A percentile compares a stretch with the other conserved stretches of the same genome.
Evolutionary conservation across 768 basidiomycete species (phyloP).

Genomic region (Lactarius pseudohatsudake): DNA sequence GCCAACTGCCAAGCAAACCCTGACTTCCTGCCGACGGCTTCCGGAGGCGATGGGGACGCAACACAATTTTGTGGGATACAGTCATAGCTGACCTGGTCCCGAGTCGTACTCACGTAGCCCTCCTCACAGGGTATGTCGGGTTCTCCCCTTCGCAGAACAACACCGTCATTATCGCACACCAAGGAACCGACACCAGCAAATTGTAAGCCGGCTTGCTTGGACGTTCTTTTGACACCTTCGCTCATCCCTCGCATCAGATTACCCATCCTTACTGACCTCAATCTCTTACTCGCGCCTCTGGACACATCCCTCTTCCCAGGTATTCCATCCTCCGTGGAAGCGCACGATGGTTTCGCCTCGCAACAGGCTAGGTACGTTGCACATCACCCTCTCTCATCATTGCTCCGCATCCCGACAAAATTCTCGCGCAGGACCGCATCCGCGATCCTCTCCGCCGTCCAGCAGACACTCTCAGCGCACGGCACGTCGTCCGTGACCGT

Average conservation of each 20-base stretch:
- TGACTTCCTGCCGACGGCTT: slow-evolving; percentile 46
- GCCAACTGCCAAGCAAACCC: slow-evolving; percentile 50
- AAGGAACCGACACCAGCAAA: slow-evolving; percentile 38
- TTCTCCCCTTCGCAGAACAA: slow-evolving; percentile 42
- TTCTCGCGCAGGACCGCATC: background rate
- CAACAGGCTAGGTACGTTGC: background rate
- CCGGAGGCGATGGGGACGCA: slow-evolving; percentile 46
- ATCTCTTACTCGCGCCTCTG: background rate
- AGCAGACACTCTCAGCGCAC: background rate
- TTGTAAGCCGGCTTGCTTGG: slow-evolving; percentile 30
- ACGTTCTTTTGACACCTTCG: background rate
- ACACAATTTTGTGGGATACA: slow-evolving; percentile 44
- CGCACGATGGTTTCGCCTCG: background rate
- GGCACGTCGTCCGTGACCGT: background rate
- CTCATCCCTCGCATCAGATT: background rate
- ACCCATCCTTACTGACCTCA: background rate
- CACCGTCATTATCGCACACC: slow-evolving; percentile 40
- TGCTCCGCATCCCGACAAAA: background rate
- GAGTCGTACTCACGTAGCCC: background rate
- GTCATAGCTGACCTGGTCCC: no score
- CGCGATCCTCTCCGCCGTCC: background rate
- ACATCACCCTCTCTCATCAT: background rate
- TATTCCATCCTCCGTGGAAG: background rate
- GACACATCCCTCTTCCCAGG: background rate
- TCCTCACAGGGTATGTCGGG: slow-evolving; percentile 51